These are phyloP conservation scores for Curvularia spicifera DNA, from an alignment of 2,329 filamentous ascomycete genomes.

Conservation along the genomic window DNA sequence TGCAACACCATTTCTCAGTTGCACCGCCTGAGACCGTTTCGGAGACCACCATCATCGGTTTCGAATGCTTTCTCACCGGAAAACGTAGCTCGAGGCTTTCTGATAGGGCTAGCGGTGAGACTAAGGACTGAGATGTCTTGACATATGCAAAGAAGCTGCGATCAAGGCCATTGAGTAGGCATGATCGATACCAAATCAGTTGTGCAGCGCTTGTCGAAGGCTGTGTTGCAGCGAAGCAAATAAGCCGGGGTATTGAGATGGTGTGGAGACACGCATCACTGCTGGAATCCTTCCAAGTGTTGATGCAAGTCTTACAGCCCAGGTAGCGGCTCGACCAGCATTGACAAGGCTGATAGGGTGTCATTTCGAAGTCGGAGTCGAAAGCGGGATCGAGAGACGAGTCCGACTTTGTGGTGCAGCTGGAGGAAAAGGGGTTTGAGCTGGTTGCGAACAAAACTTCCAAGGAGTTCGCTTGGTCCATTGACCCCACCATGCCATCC, in stretches of 20 bases:
- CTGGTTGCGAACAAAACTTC: slow-evolving; percentile 6
- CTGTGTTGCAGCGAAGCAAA: slow-evolving; percentile 3
- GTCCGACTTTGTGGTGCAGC: neutral
- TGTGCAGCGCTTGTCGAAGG: neutral
- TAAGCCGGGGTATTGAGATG: slow-evolving; percentile 6
- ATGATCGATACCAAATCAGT: neutral
- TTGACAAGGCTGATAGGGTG: neutral
- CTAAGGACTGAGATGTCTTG: neutral
- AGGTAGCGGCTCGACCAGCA: neutral
- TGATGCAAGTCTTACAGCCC: neutral
- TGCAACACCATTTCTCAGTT: neutral
- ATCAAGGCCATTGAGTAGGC: neutral
- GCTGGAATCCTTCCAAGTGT: neutral
- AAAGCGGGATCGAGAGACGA: neutral
- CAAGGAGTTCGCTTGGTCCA: neutral
- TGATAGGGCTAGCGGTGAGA: slow-evolving; percentile 3
- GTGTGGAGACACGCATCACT: slow-evolving; percentile 14
- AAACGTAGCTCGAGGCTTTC: neutral
- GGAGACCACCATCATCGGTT: neutral
- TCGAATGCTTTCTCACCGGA: slow-evolving; percentile 3
- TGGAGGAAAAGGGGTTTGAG: neutral
- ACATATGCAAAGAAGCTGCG: neutral
- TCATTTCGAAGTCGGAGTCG: neutral
- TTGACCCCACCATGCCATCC: slow-evolving; percentile 7
- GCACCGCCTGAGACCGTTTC: slow-evolving; percentile 11